These are phyloP conservation scores for Plasmodium falciparum DNA, from an alignment of 169 alveolate genomes.

Conservation along the genomic window DNA sequence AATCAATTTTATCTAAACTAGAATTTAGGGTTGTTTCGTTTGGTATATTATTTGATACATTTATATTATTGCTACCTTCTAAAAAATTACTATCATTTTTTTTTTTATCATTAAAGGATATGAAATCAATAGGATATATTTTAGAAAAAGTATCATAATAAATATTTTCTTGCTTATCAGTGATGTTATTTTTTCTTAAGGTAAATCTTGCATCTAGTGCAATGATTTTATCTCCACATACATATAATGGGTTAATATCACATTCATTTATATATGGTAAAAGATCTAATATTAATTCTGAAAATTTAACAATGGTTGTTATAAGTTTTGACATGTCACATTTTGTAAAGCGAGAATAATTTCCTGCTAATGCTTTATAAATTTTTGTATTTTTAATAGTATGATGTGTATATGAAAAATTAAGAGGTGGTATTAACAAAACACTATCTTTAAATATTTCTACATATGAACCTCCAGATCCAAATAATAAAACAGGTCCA, in stretches of 20 bases:
- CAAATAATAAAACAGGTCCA: conserved; percentile 87
- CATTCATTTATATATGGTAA: conserved; percentile 75
- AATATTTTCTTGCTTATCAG: neutral
- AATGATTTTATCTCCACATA: conserved; percentile 22
- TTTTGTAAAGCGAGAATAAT: conserved; percentile 58
- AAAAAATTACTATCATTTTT: neutral
- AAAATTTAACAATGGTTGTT: conserved; percentile 56
- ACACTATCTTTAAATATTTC: conserved; percentile 83
- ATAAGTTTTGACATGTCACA: conserved; percentile 57
- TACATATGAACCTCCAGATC: conserved; percentile 88
- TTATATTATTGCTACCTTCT: neutral
- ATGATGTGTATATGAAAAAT: conserved; percentile 53
- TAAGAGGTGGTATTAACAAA: conserved; percentile 76
- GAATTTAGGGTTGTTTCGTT: neutral
- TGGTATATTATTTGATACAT: too few species aligned
- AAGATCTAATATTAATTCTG: conserved; percentile 47
- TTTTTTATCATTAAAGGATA: neutral
- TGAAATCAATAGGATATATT: conserved; percentile 38
- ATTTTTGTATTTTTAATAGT: conserved; percentile 72
- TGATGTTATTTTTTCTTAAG: conserved; percentile 1
- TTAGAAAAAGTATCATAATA: conserved; percentile 5
- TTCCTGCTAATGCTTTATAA: conserved; percentile 57
- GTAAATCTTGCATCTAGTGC: conserved; percentile 71
- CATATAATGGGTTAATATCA: conserved; percentile 76
- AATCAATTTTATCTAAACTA: neutral